Conservation (phyloP, 805 yeast species). For the Kodamaea kaohsiungensis region DNA sequence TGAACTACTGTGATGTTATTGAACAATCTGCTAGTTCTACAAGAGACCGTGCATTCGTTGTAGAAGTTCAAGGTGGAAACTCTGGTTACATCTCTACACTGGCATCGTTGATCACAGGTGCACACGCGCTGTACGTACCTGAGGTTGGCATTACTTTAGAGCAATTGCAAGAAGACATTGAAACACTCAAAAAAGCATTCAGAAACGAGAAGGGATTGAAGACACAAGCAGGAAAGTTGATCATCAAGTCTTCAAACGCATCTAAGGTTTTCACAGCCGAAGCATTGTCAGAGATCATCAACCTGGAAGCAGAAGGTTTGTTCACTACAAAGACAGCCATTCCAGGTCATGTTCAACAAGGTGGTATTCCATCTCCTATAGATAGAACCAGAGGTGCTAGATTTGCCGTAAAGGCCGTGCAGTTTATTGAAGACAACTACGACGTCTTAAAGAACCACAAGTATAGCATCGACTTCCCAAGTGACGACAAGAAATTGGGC, state of each 20-base stretch:
- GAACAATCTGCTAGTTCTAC: slow-evolving; percentile 95
- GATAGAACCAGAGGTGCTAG: slow-evolving; percentile 90
- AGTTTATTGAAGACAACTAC: slow-evolving; percentile 68
- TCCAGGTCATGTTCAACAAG: slow-evolving; percentile 99
- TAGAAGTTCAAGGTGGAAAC: slow-evolving; percentile 98
- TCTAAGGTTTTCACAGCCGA: slow-evolving; percentile 81
- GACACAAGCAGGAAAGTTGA: slow-evolving; percentile 79
- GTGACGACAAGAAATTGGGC: slow-evolving; percentile 31
- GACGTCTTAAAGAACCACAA: slow-evolving; percentile 24
- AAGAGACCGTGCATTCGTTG: slow-evolving; percentile 90
- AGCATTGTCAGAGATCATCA: slow-evolving; percentile 78
- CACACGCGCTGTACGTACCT: slow-evolving; percentile 88
- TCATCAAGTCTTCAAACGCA: slow-evolving; percentile 82
- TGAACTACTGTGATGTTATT: slow-evolving; percentile 91
- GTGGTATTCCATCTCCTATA: slow-evolving; percentile 91
- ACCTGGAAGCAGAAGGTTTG: slow-evolving; percentile 70
- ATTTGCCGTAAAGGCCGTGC: slow-evolving; percentile 85
- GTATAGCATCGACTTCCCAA: slow-evolving; percentile 32
- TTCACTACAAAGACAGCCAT: slow-evolving; percentile 93
- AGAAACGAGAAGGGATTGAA: slow-evolving; percentile 68
- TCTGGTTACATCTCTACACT: slow-evolving; percentile 91
- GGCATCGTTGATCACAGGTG: slow-evolving; percentile 85
- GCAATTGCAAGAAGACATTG: slow-evolving; percentile 75
- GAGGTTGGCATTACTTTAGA: slow-evolving; percentile 73
- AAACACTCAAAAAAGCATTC: slow-evolving; percentile 65